Evolutionary conservation across 108 stramenopile genomes (phyloP).

Genomic region (Hondaea fermentalgiana): DNA sequence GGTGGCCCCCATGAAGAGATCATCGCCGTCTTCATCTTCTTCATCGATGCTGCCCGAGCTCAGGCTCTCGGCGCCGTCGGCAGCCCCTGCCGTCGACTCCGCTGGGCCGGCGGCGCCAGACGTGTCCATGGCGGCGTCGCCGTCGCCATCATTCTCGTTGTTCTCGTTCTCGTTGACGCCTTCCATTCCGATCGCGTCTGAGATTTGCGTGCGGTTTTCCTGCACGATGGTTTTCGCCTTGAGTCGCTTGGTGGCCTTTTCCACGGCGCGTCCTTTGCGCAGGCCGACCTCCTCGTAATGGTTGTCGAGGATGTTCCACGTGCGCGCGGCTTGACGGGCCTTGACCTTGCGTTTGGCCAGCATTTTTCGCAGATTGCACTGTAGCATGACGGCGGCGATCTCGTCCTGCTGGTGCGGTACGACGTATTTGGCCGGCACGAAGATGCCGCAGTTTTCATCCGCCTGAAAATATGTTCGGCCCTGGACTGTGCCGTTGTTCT

Average conservation of each 20-base stretch:
- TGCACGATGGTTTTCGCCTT: constrained; percentile 2
- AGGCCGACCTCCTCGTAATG: constrained; percentile 19
- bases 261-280: background rate
- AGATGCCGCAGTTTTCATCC: constrained; percentile 26
- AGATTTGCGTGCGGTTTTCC: background rate
- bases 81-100: background rate
- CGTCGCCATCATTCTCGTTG: background rate
- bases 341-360: constrained; percentile 21
- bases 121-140: background rate
- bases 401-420: constrained; percentile 17
- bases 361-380: background rate
- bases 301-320: constrained; percentile 24
- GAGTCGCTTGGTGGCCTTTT: constrained; percentile 11
- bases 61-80: background rate
- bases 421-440: background rate
- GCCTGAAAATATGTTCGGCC: constrained; percentile 34
- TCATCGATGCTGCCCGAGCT: background rate
- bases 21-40: background rate
- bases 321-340: background rate
- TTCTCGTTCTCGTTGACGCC: background rate
- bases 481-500: constrained; percentile 37
- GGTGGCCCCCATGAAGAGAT: constrained; percentile 25
- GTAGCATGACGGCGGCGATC: background rate
- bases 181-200: background rate
- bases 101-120: background rate